These are phyloP conservation scores for Triticum turgidum DNA, from an alignment of 176 grass and related monocot genomes.

Conservation along the genomic window DNA sequence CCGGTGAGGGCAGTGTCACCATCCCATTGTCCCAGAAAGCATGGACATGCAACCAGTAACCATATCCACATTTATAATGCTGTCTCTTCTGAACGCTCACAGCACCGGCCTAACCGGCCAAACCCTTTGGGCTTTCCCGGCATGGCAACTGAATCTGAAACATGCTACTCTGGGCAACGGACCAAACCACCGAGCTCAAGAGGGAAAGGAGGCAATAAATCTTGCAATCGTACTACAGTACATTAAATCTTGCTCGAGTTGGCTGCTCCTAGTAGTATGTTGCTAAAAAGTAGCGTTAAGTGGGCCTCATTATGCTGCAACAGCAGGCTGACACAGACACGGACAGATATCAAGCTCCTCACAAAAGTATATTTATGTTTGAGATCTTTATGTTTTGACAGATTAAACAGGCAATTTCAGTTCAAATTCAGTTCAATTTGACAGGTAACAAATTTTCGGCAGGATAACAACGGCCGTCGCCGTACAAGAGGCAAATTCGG, in stretches of 20 bases:
- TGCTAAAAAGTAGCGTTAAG: neutral
- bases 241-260: neutral
- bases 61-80: neutral
- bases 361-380: neutral
- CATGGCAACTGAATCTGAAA: neutral
- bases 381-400: neutral
- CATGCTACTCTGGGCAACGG: neutral
- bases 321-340: neutral
- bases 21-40: neutral
- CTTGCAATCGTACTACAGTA: neutral
- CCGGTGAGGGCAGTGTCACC: neutral
- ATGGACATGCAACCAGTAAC: neutral
- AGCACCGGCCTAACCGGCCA: neutral
- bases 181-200: neutral
- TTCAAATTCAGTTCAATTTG: too few species aligned
- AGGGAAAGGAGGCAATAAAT: neutral
- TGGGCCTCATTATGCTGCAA: neutral
- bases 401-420: neutral
- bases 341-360: neutral
- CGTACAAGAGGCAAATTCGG: neutral
- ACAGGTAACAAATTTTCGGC: neutral
- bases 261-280: too few species aligned
- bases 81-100: constrained; percentile 11
- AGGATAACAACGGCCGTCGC: rapidly evolving
- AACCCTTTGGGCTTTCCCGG: neutral